These are phyloP conservation scores for Fusarium coicis DNA, from an alignment of 2,329 filamentous ascomycete species.

Conservation along the genomic window DNA sequence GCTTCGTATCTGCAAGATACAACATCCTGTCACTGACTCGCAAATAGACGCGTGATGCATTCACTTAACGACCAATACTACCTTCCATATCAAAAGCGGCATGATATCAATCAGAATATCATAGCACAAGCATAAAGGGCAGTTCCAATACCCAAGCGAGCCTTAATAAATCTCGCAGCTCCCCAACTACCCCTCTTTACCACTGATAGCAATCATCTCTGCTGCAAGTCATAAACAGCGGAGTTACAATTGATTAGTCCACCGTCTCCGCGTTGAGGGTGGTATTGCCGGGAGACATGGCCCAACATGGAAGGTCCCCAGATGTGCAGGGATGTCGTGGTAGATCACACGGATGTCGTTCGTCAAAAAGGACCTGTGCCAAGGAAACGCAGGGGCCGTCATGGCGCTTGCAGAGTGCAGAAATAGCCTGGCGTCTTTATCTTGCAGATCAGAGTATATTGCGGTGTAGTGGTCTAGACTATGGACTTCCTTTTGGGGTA, in stretches of 20 bases:
- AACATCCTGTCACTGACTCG: background rate
- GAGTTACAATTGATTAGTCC: background rate
- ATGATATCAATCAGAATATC: background rate
- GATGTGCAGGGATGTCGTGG: background rate
- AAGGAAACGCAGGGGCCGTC: background rate
- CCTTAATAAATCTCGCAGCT: slow-evolving; percentile 12
- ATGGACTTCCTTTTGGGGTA: background rate
- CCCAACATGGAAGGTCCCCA: background rate
- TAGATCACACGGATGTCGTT: background rate
- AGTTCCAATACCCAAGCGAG: background rate
- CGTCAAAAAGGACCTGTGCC: background rate
- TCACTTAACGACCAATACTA: slow-evolving; percentile 1
- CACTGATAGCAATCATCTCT: slow-evolving; percentile 2
- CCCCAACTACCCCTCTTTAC: background rate
- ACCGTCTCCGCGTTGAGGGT: background rate
- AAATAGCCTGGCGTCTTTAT: background rate
- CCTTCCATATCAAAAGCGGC: slow-evolving; percentile 3
- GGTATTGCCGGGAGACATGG: background rate
- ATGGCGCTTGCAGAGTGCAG: background rate
- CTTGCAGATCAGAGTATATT: background rate
- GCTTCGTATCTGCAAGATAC: background rate
- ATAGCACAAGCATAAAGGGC: slow-evolving; percentile 7
- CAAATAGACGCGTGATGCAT: background rate
- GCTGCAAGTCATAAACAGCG: background rate
- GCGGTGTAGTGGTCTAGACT: background rate